Base-by-base conservation (phyloP, 2,329 filamentous ascomycete genomes). In the Cytospora mali region DNA sequence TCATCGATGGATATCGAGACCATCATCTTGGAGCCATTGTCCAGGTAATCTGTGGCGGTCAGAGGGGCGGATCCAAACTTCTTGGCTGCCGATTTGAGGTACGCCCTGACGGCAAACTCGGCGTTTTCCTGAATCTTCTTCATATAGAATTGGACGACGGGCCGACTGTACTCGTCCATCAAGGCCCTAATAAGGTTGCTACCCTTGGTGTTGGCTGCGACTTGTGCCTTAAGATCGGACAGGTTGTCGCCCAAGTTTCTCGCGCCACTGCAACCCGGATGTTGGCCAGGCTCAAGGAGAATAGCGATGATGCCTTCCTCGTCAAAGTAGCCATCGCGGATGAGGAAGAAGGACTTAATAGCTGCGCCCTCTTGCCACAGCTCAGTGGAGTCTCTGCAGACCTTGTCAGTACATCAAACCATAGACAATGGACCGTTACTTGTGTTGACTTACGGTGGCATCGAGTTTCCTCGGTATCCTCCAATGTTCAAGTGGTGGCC, bases 181-280 rank as follows among this genome's bases (percentile, higher is more conserved):
- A 93, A 77, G 0, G 84, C 81, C 46, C 81, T 82, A 66, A 93
- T 93, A 23, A 92, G 77, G 53, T 84, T 86, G 69, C 92, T 92
- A 4, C 91, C 91, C 66, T 91, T 91, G 68, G 90, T 87, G 68
- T 94, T 94, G 6, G 90, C 90, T 0, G 91, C 89, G 23, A 93
- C 87, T 70, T 93, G 90, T 0, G 91, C 91, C 74, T 92, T 92
- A 35, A 94, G 78, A 70, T 94, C 91, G 33, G 91, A 92, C 62
- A 94, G 78, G 70, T 94, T 94, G 71, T 94, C 91, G n/a, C 83
- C 84, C 1, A 93, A 77, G 71, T 89, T 91, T 53, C 91, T 79
- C 0, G 91, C 92, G 1, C 90, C 90, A 52, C 84, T 87, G 73
- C 90, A 93, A 1, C 88, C 90, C 0, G 86, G 84, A 66, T 89